Base-by-base conservation (phyloP, 495 filamentous ascomycete species). In the Copromyces sp. region DNA sequence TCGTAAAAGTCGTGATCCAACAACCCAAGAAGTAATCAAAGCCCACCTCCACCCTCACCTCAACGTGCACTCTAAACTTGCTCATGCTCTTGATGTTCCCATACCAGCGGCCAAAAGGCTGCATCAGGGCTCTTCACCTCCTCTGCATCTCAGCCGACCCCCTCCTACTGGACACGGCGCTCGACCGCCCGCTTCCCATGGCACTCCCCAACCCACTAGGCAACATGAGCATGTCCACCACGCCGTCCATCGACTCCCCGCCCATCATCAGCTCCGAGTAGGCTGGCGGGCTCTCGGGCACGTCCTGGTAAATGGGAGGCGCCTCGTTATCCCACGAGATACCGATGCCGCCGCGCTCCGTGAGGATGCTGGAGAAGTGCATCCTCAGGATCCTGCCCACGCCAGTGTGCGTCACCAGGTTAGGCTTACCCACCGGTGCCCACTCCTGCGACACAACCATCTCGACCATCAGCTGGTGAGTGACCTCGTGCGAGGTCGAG, bases 291-390 rank as follows among this genome's bases (percentile, higher is more conserved):
- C 91, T 93, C 9, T 89, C 90, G 0, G 95, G 94, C 38, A 99
- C 94, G 78, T 98, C 93, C 82, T 95, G 92, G 78, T 99, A 99
- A 77, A 95, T 89, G 0, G 95, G 95, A 42, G 95, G 95, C 80
- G 91, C 89, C 82, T 99, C 95, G 81, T 97, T 94, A 72, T 99
- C 95, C 95, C 95, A 99, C 78, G 90, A 92, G 77, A 99, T 95
- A 3, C 95, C 95, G 70, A 98, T 85, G 3, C 96, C 95, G 20
- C 87, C 87, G 42, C 94, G 87, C 79, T 97, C 92, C 2, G 95
- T 98, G 69, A 98, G 84, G 42, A 88, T 83, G 41, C 93, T 82
- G 74, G 87, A 86, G 86, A 98, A 98, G 77, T 97, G 93, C 91
- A 96, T 98, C 71, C 95, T 89, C 53, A 99, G 84, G 38, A 99